Conservation (phyloP, 2,329 filamentous ascomycete species). For the Fusarium domesticum region DNA sequence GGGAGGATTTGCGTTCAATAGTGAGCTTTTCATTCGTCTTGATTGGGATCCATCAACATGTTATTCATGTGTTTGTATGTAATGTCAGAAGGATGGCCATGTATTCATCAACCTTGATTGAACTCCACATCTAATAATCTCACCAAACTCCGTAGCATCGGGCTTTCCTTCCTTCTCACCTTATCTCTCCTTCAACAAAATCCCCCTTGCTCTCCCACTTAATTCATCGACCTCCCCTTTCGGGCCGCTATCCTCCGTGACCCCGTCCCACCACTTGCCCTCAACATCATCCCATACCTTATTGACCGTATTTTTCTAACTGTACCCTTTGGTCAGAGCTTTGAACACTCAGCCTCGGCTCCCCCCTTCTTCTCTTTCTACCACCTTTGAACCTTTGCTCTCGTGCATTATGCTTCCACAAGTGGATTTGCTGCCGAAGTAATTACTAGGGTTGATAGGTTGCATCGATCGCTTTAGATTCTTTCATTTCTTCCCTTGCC, state of each 20-base stretch:
- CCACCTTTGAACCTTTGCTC: neutral
- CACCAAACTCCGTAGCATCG: neutral
- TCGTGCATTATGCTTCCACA: neutral
- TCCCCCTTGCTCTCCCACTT: neutral
- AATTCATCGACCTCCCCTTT: constrained; percentile 10
- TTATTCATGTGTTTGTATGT: too few species aligned
- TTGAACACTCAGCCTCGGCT: constrained; percentile 11
- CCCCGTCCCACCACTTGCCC: constrained; percentile 1
- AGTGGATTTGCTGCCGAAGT: neutral
- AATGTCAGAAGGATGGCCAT: too few species aligned
- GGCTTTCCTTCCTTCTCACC: neutral
- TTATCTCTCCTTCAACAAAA: neutral
- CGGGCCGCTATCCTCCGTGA: constrained; percentile 2
- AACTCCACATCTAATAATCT: constrained; percentile 1
- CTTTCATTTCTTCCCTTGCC: neutral
- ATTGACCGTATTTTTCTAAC: too few species aligned
- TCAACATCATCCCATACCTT: constrained; percentile 13
- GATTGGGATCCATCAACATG: too few species aligned
- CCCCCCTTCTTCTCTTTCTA: neutral
- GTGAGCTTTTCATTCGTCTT: too few species aligned
- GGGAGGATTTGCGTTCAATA: too few species aligned
- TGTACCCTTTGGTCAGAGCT: constrained; percentile 2
- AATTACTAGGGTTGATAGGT: neutral
- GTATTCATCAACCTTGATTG: neutral
- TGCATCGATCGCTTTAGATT: neutral